phyloP scores from a whole-genome alignment of 305 asterid species.

The Solanum hybrid region DNA sequence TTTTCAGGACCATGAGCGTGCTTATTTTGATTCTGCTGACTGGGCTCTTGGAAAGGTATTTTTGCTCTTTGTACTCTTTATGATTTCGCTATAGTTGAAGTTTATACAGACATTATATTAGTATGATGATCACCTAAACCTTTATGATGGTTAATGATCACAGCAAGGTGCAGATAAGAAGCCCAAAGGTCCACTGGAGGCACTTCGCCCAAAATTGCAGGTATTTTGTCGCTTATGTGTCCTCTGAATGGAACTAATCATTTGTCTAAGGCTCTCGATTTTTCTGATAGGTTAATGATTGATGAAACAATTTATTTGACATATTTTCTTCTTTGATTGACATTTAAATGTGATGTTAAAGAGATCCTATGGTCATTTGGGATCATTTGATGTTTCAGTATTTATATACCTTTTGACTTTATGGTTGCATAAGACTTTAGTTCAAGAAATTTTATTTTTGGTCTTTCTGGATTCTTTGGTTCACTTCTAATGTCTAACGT shows the following conservation, averaged over 20 bases:
- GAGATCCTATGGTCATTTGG: neutral
- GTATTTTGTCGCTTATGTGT: slow-evolving; percentile 20
- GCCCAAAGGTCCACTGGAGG: slow-evolving; percentile 96
- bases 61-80: neutral
- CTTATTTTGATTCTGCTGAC: slow-evolving; percentile 97
- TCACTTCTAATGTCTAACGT: neutral
- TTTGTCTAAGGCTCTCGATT: neutral
- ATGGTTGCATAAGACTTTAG: neutral
- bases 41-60: slow-evolving; percentile 98
- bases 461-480: neutral
- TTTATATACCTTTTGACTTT: neutral
- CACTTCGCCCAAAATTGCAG: slow-evolving; percentile 98
- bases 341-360: neutral
- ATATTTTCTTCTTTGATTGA: neutral
- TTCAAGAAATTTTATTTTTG: neutral
- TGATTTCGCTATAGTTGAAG: slow-evolving; percentile 2
- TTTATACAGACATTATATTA: neutral
- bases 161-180: slow-evolving; percentile 85
- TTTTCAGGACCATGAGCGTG: slow-evolving; percentile 92
- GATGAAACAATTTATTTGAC: neutral
- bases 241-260: neutral
- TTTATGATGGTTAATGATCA: slow-evolving; percentile 14
- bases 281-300: neutral
- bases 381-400: neutral
- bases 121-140: neutral